Base-by-base conservation (phyloP, 148 eudicot genomes). In the Nepenthes mirabilis region DNA sequence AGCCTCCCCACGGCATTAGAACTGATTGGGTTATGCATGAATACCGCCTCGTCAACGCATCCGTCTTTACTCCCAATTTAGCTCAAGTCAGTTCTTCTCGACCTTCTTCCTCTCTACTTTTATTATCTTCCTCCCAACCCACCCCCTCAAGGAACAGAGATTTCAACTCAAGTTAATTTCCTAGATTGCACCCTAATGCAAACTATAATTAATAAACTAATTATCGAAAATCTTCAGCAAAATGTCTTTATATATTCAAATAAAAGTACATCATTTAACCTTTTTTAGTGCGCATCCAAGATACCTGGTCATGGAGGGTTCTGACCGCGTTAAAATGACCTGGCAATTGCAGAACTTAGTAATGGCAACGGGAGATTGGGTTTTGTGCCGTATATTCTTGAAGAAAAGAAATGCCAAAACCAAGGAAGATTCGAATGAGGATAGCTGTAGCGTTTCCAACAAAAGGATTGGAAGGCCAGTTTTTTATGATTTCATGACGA, bases 11-110 rank as follows among this genome's bases (percentile, higher is more conserved):
- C 63, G 97, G 97, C 5, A 60, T 72, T 2, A 76, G 95, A 45
- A 90, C 97, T 59, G 88, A 90, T 51, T 90, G 97, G 94, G 75
- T 90, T 52, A 90, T 90, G 94, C 97, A 90, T 52, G 97, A 90
- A 3, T 90, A 90, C 54, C 88, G 97, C 58, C 88, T 86, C 9
- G 66, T 59, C 1, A 40, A 59, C 7, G 13, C 58, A 3, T 11
- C 50, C 13, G 9, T 73, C n/a, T 50, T 58, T 49, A 33, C 36
- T 32, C 9, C 9, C 14, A 55, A 57, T 37, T 60, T 58, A 23
- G 4, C 62, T 23, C 79, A 61, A 76, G 83, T 84, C 60, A 62
- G 55, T 52, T 52, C 45, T 40, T 8, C 8, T 40, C 8, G 4
- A 4, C 8, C 8, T 40, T 40, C 45, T 40, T 23, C 23, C 23